Base-by-base conservation (phyloP, 768 basidiomycete species). In the Termitomyces sp. region DNA sequence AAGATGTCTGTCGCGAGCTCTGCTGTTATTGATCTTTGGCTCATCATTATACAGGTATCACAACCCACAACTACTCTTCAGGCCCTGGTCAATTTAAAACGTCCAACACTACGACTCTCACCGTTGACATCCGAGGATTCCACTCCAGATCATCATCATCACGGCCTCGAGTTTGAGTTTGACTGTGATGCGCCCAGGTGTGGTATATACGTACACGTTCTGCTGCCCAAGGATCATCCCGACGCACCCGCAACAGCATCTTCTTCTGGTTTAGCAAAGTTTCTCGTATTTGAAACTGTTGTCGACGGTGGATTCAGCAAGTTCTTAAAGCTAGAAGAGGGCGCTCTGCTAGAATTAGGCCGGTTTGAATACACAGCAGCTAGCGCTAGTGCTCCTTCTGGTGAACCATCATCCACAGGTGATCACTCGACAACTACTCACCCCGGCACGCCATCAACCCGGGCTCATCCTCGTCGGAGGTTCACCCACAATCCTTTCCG, bases 31-130 rank as follows among this genome's bases (percentile, higher is more conserved):
- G 15, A 52, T 28, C 9, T 53, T 63, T 37, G 48, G 33, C 48
- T 49, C 48, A 49, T 49, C 53, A 46, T 52, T 43, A 2, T 53
- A 19, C 62, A 93, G 91, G 69, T 84, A 31, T 80, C 85, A 10
- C 88, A 93, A 64, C 85, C 94, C 0, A 96, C 94, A 0, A 98
- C 94, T 0, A 96, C 94, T 2, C 77, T 98, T 0, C 94, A 97
- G 72, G 94, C 94, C 0, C 79, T 95, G 35, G 94, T 97, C 61
- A 98, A 97, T 67, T 84, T 97, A 63, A 96, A 95, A 67, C 83
- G 94, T 5, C 94, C 94, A 1, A 86, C 91, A 1, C 78, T 98
- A 35, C 82, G 87, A 12, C 81, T 95, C 3, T 85, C 84, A 8
- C 91, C 87, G 0, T 74, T 89, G 19, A 63, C 77, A 2, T 74